These are phyloP conservation scores for Eucalyptus paniculata DNA, from an alignment of 345 rosid genomes.

Conservation along the genomic window DNA sequence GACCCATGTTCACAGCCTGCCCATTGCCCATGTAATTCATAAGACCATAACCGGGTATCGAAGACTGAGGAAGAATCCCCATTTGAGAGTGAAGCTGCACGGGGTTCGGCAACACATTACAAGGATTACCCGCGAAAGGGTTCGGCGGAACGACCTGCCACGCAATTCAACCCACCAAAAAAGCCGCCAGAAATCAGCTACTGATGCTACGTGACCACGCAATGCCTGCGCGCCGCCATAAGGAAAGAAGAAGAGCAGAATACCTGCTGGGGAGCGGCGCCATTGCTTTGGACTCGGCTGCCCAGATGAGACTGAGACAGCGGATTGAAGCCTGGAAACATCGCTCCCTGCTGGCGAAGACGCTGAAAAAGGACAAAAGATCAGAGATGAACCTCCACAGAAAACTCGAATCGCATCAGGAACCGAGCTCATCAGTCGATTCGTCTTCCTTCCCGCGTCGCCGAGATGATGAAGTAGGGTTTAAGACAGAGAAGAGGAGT, in stretches of 20 bases:
- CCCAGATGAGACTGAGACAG: not conserved
- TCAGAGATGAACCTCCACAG: not conserved
- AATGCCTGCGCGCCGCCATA: not conserved
- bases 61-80: conserved; percentile 12
- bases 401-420: not conserved
- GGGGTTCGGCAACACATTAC: not conserved
- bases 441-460: not conserved
- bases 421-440: not conserved
- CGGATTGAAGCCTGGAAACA: not conserved
- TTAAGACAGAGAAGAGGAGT: not conserved
- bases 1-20: not conserved
- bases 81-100: not conserved
- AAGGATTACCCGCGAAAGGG: not conserved
- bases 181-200: not conserved
- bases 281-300: not conserved
- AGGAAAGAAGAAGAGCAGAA: not conserved
- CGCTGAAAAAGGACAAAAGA: not conserved
- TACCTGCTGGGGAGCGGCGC: not conserved
- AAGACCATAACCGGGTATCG: conserved; percentile 9
- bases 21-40: not conserved
- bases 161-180: not conserved
- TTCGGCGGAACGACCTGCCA: not conserved
- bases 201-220: not conserved
- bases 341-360: not conserved
- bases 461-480: not conserved